Conservation (phyloP, 2,329 filamentous ascomycete genomes). For the Herpotrichia juniperi region DNA sequence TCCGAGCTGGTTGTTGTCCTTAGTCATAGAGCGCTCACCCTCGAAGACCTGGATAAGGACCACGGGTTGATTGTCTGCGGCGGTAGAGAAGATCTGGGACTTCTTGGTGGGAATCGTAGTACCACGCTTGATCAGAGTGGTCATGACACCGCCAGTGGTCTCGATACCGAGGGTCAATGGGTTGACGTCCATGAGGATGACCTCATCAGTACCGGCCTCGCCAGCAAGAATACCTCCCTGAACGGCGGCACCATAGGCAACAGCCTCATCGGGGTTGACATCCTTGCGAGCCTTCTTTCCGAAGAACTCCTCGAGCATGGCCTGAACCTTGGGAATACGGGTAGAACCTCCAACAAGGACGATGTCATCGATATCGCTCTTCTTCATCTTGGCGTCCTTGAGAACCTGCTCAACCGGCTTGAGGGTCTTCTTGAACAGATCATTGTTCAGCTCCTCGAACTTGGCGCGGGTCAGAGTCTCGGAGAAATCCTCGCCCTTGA, state of each 20-base stretch:
- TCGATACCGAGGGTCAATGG: slow-evolving; percentile 95
- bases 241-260: slow-evolving; percentile 95
- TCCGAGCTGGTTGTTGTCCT: slow-evolving; percentile 95
- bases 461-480: slow-evolving; percentile 98
- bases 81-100: slow-evolving; percentile 97
- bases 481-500: slow-evolving; percentile 95
- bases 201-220: slow-evolving; percentile 77
- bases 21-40: slow-evolving; percentile 91
- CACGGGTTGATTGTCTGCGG: slow-evolving; percentile 94
- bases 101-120: slow-evolving; percentile 95
- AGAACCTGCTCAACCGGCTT: slow-evolving; percentile 99
- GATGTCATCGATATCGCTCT: slow-evolving; percentile 92
- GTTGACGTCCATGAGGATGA: slow-evolving; percentile 98
- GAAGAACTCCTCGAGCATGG: slow-evolving; percentile 95
- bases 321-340: slow-evolving; percentile 97
- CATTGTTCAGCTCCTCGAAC: slow-evolving; percentile 99
- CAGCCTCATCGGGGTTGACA: slow-evolving; percentile 99
- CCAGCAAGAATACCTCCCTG: slow-evolving; percentile 95
- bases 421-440: slow-evolving; percentile 98
- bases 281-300: slow-evolving; percentile 98
- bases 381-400: slow-evolving; percentile 97
- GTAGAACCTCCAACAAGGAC: slow-evolving; percentile 98
- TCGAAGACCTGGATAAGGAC: slow-evolving; percentile 96
- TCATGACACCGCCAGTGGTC: slow-evolving; percentile 97
- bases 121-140: slow-evolving; percentile 93